These are phyloP conservation scores for Spiraea crenata DNA, from an alignment of 331 rosid genomes.

Conservation along the genomic window DNA sequence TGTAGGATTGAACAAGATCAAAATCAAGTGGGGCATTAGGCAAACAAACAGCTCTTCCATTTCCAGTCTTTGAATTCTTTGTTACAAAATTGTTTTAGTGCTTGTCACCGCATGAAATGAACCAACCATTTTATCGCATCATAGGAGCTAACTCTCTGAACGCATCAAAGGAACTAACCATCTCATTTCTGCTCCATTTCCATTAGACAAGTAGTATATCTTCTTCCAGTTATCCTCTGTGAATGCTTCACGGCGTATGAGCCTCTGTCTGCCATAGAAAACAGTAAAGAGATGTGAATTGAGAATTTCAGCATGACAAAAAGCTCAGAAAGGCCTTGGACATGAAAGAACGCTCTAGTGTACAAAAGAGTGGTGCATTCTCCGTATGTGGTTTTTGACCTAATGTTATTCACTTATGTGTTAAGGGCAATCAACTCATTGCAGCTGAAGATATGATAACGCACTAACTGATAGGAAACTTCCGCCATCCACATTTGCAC, in stretches of 20 bases:
- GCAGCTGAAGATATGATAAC: not conserved
- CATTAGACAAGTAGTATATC: constrained; percentile 70
- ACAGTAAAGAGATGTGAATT: constrained; percentile 23
- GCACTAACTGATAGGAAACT: not conserved
- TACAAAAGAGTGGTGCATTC: not conserved
- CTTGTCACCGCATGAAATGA: constrained; percentile 43
- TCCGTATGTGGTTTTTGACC: not conserved
- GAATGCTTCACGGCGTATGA: constrained; percentile 69
- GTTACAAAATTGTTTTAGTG: constrained; percentile 18
- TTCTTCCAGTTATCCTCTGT: constrained; percentile 86
- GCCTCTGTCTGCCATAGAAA: constrained; percentile 71
- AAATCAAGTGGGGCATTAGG: constrained; percentile 1
- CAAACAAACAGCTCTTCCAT: constrained; percentile 6
- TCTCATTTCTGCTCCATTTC: constrained; percentile 94
- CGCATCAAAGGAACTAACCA: constrained; percentile 50
- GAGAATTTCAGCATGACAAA: constrained; percentile 8
- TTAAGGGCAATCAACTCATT: not conserved
- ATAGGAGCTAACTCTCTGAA: constrained; percentile 4
- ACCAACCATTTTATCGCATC: not conserved
- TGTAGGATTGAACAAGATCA: not conserved
- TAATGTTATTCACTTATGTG: not conserved
- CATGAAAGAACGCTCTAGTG: not conserved
- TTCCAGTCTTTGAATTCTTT: not conserved
- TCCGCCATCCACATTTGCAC: not conserved
- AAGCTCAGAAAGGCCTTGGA: not conserved